Base-by-base conservation (phyloP, 2,329 filamentous ascomycete species). In the Colletotrichum neosansevieriae region DNA sequence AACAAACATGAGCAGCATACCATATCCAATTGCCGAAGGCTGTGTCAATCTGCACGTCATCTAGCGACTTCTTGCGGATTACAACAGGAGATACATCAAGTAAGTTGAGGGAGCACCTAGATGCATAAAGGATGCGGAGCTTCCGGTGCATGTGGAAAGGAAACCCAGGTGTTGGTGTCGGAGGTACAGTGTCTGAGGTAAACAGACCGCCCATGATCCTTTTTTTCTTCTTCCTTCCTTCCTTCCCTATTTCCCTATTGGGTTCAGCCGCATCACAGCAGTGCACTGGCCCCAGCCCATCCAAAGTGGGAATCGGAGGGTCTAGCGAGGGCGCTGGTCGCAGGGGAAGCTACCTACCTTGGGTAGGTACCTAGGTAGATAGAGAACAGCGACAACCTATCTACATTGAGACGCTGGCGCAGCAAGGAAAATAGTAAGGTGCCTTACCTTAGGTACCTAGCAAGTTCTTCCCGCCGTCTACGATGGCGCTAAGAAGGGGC, bases 271-370 rank as follows among this genome's bases (percentile, higher is more conserved):
- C 65, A 58, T 54, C 21, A 29, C n/a, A 40, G 21, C n/a, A 19
- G 49, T 47, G 65, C 64, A 67, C 64, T 63, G 59, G 38, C 59
- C 64, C 47, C 50, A 13, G 36, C 21, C 21, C 60, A 40, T 53
- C 59, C 49, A 42, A 17, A 63, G 58, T 67, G 50, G 29, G 11
- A 42, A 57, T 40, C 32, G 42, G 51, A 32, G 45, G 24, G 17
- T 45, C 57, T 12, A 40, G 47, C 13, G 47, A n/a, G 29, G 47
- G 47, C 40, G 24, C 21, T 50, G 6, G 19, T 50, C 47, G 29
- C 47, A 24, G 19, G 5, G 47, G 21, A 21, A 21, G 21, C 21
- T 21, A n/a, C n/a, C n/a, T n/a, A n/a, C 21, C 21, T 21, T 21
- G 21, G 21, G 21, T 21, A 21, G 21, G 2, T 21, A 21, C 21